Percentiles rank a stretch among this genome's conserved stretches.
Evolutionary conservation across 176 grass and related monocot genomes (phyloP).

Genomic region (Aegilops bicornis): DNA sequence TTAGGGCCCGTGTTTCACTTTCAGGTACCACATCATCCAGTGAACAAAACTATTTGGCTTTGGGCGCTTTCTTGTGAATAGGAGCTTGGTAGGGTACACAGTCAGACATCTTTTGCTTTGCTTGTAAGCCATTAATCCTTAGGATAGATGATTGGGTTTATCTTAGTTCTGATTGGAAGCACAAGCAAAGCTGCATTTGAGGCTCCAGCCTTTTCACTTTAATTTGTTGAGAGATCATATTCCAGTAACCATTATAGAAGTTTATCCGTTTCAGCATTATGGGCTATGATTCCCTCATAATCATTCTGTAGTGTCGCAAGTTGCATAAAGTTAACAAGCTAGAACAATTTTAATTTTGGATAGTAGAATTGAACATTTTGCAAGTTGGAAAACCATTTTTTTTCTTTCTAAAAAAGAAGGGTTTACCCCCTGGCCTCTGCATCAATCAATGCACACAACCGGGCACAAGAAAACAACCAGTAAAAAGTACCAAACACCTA

Average conservation of each 20-base stretch:
- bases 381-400: too few relatives aligned
- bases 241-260: constrained; percentile 28
- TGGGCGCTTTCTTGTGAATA: constrained; percentile 10
- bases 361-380: too few relatives aligned
- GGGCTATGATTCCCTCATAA: constrained; percentile 8
- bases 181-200: constrained; percentile 33
- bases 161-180: constrained; percentile 28
- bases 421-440: too few relatives aligned
- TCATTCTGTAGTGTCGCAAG: constrained; percentile 32
- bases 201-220: constrained; percentile 28
- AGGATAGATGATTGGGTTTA: constrained; percentile 21
- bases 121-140: constrained; percentile 27
- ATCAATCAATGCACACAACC: too few relatives aligned
- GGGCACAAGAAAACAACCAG: too few relatives aligned
- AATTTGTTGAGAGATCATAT: constrained; percentile 29
- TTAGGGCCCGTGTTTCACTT: background rate
- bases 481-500: too few relatives aligned
- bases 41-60: constrained; percentile 3
- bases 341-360: too few relatives aligned
- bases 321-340: background rate
- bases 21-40: background rate
- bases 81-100: constrained; percentile 9
- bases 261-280: constrained; percentile 14
- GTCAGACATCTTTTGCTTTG: constrained; percentile 25
- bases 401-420: too few relatives aligned